Evolutionary conservation across 495 filamentous ascomycete genomes (phyloP).

Genomic region (Daldinia concentrica): DNA sequence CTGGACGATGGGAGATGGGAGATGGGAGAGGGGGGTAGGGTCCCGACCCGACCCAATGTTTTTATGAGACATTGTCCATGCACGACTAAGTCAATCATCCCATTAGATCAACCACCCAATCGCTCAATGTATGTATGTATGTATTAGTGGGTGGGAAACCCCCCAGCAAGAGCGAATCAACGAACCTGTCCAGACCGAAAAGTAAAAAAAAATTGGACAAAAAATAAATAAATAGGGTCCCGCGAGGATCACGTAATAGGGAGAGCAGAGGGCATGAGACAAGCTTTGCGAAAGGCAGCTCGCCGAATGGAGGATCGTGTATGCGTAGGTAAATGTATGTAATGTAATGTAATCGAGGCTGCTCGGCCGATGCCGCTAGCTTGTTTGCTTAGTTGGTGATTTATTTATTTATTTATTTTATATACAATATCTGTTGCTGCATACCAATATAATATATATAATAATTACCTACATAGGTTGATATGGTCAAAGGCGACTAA

Average conservation of each 20-base stretch:
- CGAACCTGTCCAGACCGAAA: constrained; percentile 29
- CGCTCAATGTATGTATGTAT: neutral
- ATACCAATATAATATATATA: neutral
- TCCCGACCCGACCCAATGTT: constrained; percentile 11
- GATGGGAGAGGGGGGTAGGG: neutral
- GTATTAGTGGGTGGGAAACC: neutral
- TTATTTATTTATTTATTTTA: neutral
- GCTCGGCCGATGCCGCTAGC: neutral
- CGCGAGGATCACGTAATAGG: constrained; percentile 31
- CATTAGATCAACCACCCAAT: neutral
- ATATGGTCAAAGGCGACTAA: neutral
- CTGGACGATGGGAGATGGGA: neutral
- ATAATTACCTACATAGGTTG: neutral
- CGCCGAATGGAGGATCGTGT: constrained; percentile 13
- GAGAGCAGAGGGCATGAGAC: neutral
- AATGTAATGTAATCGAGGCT: constrained; percentile 8
- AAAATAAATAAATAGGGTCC: neutral
- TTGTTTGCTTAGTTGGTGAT: neutral
- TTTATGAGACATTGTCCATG: constrained; percentile 10
- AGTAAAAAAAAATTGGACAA: neutral
- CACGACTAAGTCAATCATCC: constrained; percentile 1
- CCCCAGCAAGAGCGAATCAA: constrained; percentile 28
- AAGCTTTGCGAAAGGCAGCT: neutral
- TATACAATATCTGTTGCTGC: neutral
- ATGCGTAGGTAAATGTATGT: neutral